These are phyloP conservation scores for Botrytis aclada DNA, from an alignment of 2,329 filamentous ascomycete genomes.

Conservation along the genomic window DNA sequence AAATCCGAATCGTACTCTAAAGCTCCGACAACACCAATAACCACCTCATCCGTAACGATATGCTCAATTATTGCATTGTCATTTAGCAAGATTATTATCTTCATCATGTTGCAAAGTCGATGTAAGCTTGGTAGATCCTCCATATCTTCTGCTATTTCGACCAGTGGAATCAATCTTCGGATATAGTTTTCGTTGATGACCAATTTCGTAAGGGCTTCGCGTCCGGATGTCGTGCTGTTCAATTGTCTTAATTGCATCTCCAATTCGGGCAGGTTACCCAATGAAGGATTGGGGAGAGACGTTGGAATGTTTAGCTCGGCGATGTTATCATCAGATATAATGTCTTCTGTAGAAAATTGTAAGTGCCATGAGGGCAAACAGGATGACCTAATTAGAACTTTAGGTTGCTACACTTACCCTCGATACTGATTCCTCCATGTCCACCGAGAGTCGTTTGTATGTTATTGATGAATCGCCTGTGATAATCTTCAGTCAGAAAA, in stretches of 20 bases:
- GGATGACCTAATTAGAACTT: background rate
- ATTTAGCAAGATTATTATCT: conserved; percentile 89
- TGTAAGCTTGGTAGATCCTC: conserved; percentile 86
- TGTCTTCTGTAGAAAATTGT: conserved; percentile 60
- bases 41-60: conserved; percentile 83
- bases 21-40: conserved; percentile 89
- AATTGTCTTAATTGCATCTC: conserved; percentile 80
- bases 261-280: conserved; percentile 81
- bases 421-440: conserved; percentile 59
- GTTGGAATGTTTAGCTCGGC: conserved; percentile 71
- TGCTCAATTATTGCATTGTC: conserved; percentile 93
- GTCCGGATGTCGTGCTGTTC: conserved; percentile 68
- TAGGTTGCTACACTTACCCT: conserved; percentile 11
- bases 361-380: background rate
- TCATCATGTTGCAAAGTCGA: conserved; percentile 95
- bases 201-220: conserved; percentile 84
- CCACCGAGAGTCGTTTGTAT: conserved; percentile 68
- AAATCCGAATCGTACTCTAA: conserved; percentile 98
- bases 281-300: conserved; percentile 71
- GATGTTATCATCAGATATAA: conserved; percentile 78
- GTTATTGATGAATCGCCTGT: conserved; percentile 85
- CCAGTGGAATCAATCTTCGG: conserved; percentile 76
- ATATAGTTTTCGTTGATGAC: conserved; percentile 86
- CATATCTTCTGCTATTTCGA: conserved; percentile 85
- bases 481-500: conserved; percentile 13